Conservation (phyloP, 2,329 filamentous ascomycete genomes). For the Ophiostoma tasmaniense region DNA sequence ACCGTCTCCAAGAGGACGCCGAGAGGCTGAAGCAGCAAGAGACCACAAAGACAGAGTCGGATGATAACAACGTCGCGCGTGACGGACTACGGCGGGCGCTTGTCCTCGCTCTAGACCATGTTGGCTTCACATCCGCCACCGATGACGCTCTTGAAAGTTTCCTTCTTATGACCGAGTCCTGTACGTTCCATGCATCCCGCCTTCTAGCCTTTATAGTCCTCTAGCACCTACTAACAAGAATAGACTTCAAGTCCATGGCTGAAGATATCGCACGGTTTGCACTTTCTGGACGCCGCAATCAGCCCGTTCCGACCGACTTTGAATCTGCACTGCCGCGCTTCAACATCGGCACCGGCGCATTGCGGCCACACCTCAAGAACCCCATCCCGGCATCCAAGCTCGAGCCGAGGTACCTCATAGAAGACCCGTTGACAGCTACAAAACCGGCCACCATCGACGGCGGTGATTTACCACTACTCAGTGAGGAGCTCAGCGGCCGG, state of each 20-base stretch:
- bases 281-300: constrained; percentile 41
- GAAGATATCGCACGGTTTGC: constrained; percentile 40
- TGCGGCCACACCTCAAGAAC: constrained; percentile 49
- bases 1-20: constrained; percentile 7
- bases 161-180: constrained; percentile 46
- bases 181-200: constrained; percentile 32
- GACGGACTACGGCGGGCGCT: constrained; percentile 46
- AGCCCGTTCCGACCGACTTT: constrained; percentile 50
- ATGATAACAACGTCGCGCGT: constrained; percentile 31
- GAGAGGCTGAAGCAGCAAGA: neutral
- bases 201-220: neutral
- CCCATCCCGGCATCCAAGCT: constrained; percentile 36
- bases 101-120: constrained; percentile 45
- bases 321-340: constrained; percentile 43
- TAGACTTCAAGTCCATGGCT: constrained; percentile 44
- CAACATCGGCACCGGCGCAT: constrained; percentile 41
- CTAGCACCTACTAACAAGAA: constrained; percentile 22
- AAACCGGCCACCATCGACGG: neutral
- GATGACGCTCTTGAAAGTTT: constrained; percentile 53
- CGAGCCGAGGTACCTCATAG: neutral
- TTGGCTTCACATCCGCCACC: constrained; percentile 49
- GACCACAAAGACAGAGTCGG: constrained; percentile 1
- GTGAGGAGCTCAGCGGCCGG: constrained; percentile 49
- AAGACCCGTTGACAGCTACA: neutral
- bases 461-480: constrained; percentile 37